A percentile compares a stretch with the other conserved stretches of the same genome.
phyloP scores from a whole-genome alignment of 306 rosid species.

The Rubus idaeus region DNA sequence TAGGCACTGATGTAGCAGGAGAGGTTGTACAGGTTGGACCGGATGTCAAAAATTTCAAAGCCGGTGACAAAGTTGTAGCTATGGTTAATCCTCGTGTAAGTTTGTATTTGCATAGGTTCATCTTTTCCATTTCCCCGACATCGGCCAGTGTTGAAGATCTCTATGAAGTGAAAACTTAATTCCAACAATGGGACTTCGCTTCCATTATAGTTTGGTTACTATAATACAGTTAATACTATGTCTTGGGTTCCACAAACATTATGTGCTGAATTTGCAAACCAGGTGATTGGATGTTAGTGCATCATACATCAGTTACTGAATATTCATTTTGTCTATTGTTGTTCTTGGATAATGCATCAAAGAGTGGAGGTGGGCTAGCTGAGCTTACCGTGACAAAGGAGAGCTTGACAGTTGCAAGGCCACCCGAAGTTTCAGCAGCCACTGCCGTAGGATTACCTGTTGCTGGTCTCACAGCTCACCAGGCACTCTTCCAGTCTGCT shows the following conservation, averaged over 20 bases:
- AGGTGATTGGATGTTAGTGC: neutral
- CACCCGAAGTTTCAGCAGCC: slow-evolving; percentile 50
- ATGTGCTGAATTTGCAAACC: slow-evolving; percentile 1
- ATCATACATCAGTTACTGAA: neutral
- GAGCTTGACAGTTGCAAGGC: slow-evolving; percentile 43
- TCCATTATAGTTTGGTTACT: neutral
- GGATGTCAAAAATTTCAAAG: slow-evolving; percentile 47
- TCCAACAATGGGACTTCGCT: neutral
- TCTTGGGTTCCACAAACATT: neutral
- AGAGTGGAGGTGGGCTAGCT: slow-evolving; percentile 79
- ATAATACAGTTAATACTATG: too few relatives aligned
- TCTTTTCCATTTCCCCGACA: neutral
- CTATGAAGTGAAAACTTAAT: neutral
- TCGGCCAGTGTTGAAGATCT: neutral
- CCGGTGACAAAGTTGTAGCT: slow-evolving; percentile 72
- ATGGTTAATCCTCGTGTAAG: slow-evolving; percentile 46
- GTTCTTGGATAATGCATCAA: slow-evolving; percentile 9
- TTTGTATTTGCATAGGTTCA: neutral
- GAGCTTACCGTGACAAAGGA: slow-evolving; percentile 56
- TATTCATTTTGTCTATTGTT: neutral
- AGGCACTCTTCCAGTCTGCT: slow-evolving; percentile 55
- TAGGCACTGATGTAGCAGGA: slow-evolving; percentile 74
- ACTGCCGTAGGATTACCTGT: slow-evolving; percentile 59
- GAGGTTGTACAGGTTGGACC: slow-evolving; percentile 58
- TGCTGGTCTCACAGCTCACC: slow-evolving; percentile 74